A percentile compares a stretch with the other conserved stretches of the same genome.
phyloP scores from a whole-genome alignment of 2,329 filamentous ascomycete species.

The Botryosphaeria dothidea region DNA sequence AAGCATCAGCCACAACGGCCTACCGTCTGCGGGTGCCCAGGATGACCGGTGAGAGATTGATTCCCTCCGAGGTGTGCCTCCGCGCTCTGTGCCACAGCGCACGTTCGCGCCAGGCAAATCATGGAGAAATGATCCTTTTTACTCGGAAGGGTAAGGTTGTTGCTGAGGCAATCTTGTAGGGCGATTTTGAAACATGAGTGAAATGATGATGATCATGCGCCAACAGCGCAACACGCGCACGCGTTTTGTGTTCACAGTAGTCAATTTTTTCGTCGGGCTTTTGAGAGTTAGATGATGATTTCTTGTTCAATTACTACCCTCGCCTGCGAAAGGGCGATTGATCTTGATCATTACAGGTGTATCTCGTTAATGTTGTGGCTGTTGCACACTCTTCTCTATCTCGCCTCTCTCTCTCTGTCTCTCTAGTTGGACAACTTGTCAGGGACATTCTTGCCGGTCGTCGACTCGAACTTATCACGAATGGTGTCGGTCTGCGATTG shows the following conservation, averaged over 20 bases:
- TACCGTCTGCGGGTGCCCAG: background rate
- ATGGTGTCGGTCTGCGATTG: slow-evolving; percentile 47
- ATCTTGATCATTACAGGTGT: background rate
- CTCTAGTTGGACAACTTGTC: slow-evolving; percentile 50
- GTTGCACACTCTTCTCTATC: background rate
- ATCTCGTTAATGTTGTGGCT: background rate
- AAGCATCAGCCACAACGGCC: background rate
- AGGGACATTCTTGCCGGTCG: slow-evolving; percentile 51
- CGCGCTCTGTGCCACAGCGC: too few species aligned
- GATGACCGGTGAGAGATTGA: background rate
- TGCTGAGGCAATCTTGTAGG: too few species aligned
- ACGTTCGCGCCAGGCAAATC: background rate
- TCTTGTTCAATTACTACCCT: background rate
- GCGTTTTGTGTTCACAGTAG: too few species aligned
- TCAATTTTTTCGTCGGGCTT: too few species aligned
- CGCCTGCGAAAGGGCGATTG: background rate
- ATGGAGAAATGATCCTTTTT: too few species aligned
- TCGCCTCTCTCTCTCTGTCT: background rate
- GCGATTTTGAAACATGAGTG: background rate
- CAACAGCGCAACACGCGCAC: too few species aligned
- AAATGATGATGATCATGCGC: slow-evolving; percentile 14
- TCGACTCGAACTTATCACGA: slow-evolving; percentile 52
- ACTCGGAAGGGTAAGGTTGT: too few species aligned
- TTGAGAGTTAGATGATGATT: too few species aligned
- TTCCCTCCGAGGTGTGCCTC: too few species aligned